Base-by-base conservation (phyloP, 75 land plant genomes). In the Adiantum capillusveneris region DNA sequence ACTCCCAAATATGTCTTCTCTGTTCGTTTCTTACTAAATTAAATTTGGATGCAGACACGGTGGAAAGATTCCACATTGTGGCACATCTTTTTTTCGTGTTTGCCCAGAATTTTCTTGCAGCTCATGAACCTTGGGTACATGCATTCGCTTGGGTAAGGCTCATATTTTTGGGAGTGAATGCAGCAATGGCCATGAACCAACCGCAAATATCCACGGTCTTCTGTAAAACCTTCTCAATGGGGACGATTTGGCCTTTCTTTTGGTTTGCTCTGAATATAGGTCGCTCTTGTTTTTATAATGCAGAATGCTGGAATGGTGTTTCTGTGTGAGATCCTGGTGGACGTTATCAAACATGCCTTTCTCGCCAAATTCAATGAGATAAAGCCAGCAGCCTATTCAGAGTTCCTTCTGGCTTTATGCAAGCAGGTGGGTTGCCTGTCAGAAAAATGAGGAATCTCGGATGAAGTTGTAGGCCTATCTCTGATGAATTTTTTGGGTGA, bases 341-440 rank as follows among this genome's bases (percentile, higher is more conserved):
- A 95, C 69, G 71, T 82, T 19, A 79, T 95, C 30, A 95, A 95
- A 57, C 99, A 90, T 72, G 79, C 99, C 19, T 95, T 95, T 69
- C 76, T 95, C 58, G 99, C 91, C 26, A 95, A 95, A 65, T 90
- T 95, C 65, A 95, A 95, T 60, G 87, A 84, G 55, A 84, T 95
- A 64, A 95, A 84, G 68, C 99, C 99, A 0, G 76, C 56, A 51
- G 82, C 88, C 25, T 95, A 90, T 59, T 86, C 99, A n/a, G 88
- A 90, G 44, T 95, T 86, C 64, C 82, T 95, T 14, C 87, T 86
- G 67, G 85, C 81, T 27, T 86, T 95, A 0, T 95, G 96, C 74
- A 84, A 84, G 63, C 99, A 95, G 91, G 99, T 95, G 71, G 13
- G 31, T 27, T 34, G 14, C 56, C 24, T 58, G 3, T 20, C 17